Evolutionary conservation across 768 basidiomycete species (phyloP), one percentile per base, ranked within the genome.

Genomic region (Sporobolomyces phaffii): DNA sequence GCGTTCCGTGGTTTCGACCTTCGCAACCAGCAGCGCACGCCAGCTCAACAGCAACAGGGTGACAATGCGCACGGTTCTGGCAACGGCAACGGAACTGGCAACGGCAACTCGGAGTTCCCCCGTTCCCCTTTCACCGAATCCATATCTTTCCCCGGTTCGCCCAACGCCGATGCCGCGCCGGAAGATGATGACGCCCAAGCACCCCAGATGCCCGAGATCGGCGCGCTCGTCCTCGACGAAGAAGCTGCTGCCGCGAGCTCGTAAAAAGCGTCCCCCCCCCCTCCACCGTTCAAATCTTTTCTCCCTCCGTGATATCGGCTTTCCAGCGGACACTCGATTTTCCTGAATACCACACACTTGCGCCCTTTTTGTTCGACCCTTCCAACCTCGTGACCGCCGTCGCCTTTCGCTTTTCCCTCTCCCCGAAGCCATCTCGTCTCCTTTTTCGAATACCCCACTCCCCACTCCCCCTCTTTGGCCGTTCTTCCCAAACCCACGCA

Each of bases 221-320:
- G 70, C 31, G 52, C 70, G 22, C 70, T 71, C 53, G 70, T 60
- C 1, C 40, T 71, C 29, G 70, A 71, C 45, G 70, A 71, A 44
- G 64, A 50, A n/a, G 69, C 60, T 13, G 62, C 57, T 6, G 63
- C 60, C 3, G 63, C 40, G 44, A 56, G 52, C n/a, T n/a, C n/a
- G n/a, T n/a, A n/a, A n/a, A 11, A 7, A 43, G 54, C 7, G 24
- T 29, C 41, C 17, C 20, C 31, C 18, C 18, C 9, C 24, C 6
- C 31, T 33, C 24, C 15, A 10, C 41, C 17, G 29, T 28, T 33
- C 56, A 7, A 18, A 26, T 31, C 33, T 10, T 20, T n/a, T 26
- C 33, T 36, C 33, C 38, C 47, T 34, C 45, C 51, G 31, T 17
- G 33, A 4, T 28, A 31, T n/a, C 22, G 41, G 43, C 43, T 45